Conservation (phyloP, 2,329 filamentous ascomycete genomes). For the Biscogniauxia marginata region DNA sequence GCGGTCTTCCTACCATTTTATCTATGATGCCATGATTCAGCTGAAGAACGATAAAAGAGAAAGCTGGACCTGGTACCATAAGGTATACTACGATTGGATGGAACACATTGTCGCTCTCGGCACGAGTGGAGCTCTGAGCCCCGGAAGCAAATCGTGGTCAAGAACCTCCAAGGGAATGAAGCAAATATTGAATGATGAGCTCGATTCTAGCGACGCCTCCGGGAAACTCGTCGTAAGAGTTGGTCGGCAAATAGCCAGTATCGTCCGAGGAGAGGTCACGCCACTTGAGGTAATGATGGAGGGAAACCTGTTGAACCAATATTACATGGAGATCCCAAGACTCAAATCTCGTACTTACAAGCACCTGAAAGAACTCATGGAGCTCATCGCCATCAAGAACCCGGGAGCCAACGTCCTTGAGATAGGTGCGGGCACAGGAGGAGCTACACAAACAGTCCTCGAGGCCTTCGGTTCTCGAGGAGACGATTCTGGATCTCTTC, state of each 20-base stretch:
- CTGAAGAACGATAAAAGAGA: background rate
- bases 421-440: conserved; percentile 10
- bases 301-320: conserved; percentile 27
- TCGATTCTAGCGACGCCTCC: background rate
- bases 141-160: conserved; percentile 1
- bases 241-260: conserved; percentile 26
- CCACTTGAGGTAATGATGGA: conserved; percentile 31
- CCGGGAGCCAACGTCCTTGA: conserved; percentile 9
- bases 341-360: conserved; percentile 17
- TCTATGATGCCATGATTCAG: conserved; percentile 3
- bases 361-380: conserved; percentile 1
- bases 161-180: background rate
- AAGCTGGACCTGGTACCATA: conserved; percentile 1
- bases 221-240: conserved; percentile 8
- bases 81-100: conserved; percentile 8
- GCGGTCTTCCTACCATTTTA: conserved; percentile 3
- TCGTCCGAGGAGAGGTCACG: conserved; percentile 29
- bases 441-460: conserved; percentile 2
- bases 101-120: background rate
- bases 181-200: conserved; percentile 1
- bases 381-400: background rate
- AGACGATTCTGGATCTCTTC: conserved; percentile 1
- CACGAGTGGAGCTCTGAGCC: background rate
- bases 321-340: conserved; percentile 34
- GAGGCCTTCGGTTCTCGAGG: conserved; percentile 5